Conservation (phyloP, 2,329 filamentous ascomycete genomes). For the Zopfia rhizophila region DNA sequence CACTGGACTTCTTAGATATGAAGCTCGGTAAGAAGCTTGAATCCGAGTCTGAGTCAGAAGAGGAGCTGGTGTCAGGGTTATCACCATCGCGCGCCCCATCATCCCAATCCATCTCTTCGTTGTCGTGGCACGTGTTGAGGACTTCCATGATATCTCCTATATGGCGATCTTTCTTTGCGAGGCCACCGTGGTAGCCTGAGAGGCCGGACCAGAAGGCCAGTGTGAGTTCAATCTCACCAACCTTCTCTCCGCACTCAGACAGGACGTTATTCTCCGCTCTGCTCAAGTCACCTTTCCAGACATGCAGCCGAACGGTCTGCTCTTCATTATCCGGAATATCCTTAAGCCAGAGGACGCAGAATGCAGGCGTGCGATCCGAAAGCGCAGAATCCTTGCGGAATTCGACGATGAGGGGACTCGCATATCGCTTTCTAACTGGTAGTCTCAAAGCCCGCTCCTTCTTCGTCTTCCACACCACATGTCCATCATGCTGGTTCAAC, state of each 20-base stretch:
- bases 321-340: conserved; percentile 76
- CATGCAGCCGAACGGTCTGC: conserved; percentile 65
- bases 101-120: conserved; percentile 56
- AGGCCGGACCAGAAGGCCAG: conserved; percentile 71
- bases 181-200: conserved; percentile 66
- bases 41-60: conserved; percentile 33
- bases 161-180: conserved; percentile 65
- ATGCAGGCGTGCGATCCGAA: conserved; percentile 67
- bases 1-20: conserved; percentile 30
- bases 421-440: conserved; percentile 71
- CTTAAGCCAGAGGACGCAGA: conserved; percentile 74
- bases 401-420: conserved; percentile 65
- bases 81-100: conserved; percentile 43
- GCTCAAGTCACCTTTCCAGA: conserved; percentile 74
- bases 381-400: conserved; percentile 67
- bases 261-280: conserved; percentile 61
- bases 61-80: conserved; percentile 43
- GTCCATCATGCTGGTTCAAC: conserved; percentile 40
- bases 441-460: conserved; percentile 60
- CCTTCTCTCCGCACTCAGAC: conserved; percentile 64
- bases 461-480: conserved; percentile 65
- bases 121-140: conserved; percentile 69
- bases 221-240: conserved; percentile 68
- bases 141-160: conserved; percentile 72
- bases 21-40: conserved; percentile 34